A percentile compares a stretch with the other conserved stretches of the same genome.
Evolutionary conservation across 495 filamentous ascomycete genomes (phyloP).

Genomic region (Xylaria castorea): DNA sequence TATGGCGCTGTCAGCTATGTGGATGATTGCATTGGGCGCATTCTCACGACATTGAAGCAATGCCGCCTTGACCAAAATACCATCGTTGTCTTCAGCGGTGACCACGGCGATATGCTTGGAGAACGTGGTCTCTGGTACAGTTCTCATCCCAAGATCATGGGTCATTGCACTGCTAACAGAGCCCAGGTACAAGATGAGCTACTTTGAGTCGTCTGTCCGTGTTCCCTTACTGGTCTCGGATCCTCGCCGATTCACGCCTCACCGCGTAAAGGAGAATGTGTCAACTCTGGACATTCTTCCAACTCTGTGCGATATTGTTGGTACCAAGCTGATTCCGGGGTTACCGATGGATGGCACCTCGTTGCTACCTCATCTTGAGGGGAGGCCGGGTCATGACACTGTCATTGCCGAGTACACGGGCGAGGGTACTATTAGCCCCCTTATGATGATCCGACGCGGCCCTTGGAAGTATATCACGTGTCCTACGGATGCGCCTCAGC

Average conservation of each 20-base stretch:
- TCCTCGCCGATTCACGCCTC: conserved; percentile 70
- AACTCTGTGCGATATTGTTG: conserved; percentile 81
- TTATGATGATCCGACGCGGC: conserved; percentile 90
- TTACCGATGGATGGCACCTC: conserved; percentile 81
- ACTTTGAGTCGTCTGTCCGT: conserved; percentile 82
- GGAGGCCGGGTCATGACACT: conserved; percentile 68
- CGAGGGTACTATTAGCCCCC: conserved; percentile 81
- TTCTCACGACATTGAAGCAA: conserved; percentile 73
- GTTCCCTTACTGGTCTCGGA: conserved; percentile 82
- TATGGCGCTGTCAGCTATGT: conserved; percentile 90
- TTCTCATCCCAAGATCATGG: conserved; percentile 25
- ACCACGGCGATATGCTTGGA: conserved; percentile 93
- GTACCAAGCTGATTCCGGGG: conserved; percentile 63
- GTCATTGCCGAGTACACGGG: conserved; percentile 90
- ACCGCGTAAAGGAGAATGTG: conserved; percentile 74
- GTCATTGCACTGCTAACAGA: conserved; percentile 2
- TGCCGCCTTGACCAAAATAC: conserved; percentile 81
- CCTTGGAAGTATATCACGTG: conserved; percentile 85
- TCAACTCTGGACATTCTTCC: conserved; percentile 86
- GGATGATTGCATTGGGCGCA: conserved; percentile 82
- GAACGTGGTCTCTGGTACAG: conserved; percentile 77
- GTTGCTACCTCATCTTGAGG: conserved; percentile 73
- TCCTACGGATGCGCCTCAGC: conserved; percentile 77
- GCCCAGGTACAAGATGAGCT: conserved; percentile 84
- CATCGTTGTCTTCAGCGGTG: conserved; percentile 84